Base-by-base conservation (phyloP, 164 flowering plant species). In the Vitis rotundifolia region DNA sequence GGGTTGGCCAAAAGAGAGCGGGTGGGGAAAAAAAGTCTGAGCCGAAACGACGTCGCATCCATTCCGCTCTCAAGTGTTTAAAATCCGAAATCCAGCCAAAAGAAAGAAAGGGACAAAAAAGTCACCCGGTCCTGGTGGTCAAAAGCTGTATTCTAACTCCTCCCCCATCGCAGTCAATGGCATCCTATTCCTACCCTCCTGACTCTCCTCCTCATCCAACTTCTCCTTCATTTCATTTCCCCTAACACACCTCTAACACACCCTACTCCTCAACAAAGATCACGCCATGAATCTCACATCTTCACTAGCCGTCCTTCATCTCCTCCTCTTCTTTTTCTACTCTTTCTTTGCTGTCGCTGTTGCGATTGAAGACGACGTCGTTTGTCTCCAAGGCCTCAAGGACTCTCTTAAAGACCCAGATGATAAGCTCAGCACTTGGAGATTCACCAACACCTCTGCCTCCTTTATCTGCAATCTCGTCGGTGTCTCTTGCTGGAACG, bases 401-500 rank as follows among this genome's bases (percentile, higher is more conserved):
- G n/a, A 2, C 55, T 70, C 80, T 2, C 75, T 77, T 19, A 0
- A 49, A 4, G 80, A 77, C 63, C 75, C 74, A 2, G 49, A 22
- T 0, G 37, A 22, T 14, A 44, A 16, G 48, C 71, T 77, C 6
- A 44, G 47, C 53, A 11, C 68, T 5, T 78, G 81, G 81, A 49
- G 29, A 18, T 75, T 74, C 63, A 2, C 64, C 52, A 75, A 78
- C 63, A 52, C 61, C 14, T 56, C 75, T 10, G 72, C 15, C 3
- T 28, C 70, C 11, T 61, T 59, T 8, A 71, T 78, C 61, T 78
- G 81, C 75, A 59, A 71, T 58, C 71, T 78, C 51, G 59, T 22
- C 6, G 81, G 81, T 7, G 81, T 75, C 2, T 22, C 72, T 11
- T 78, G 81, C 74, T 78, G 81, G 81, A 78, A 78, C 64, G 67